Conservation (phyloP, 2,329 filamentous ascomycete genomes). For the Stylonectria norvegica region DNA sequence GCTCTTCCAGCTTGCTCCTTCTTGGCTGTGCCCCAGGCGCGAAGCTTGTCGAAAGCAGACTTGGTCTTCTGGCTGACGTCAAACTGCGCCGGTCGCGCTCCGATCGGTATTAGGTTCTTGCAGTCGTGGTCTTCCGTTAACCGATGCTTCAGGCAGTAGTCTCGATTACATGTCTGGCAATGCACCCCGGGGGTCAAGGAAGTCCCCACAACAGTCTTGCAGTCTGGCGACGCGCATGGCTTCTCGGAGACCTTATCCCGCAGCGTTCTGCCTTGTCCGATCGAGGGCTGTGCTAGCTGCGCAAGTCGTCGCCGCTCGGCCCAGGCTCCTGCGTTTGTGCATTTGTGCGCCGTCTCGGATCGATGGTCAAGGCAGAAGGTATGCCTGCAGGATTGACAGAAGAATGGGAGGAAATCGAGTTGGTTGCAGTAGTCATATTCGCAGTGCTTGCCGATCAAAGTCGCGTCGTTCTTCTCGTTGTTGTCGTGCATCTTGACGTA, state of each 20-base stretch:
- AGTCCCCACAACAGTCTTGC: slow-evolving; percentile 70
- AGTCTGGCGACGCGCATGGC: slow-evolving; percentile 63
- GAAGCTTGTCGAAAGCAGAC: slow-evolving; percentile 72
- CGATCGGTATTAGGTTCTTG: slow-evolving; percentile 63
- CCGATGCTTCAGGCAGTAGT: slow-evolving; percentile 76
- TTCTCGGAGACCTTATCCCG: slow-evolving; percentile 57
- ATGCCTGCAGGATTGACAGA: slow-evolving; percentile 80
- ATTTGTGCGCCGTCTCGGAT: slow-evolving; percentile 75
- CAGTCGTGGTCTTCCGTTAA: slow-evolving; percentile 82
- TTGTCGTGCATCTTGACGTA: slow-evolving; percentile 70
- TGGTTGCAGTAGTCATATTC: slow-evolving; percentile 88
- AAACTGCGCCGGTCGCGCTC: slow-evolving; percentile 44
- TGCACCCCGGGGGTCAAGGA: slow-evolving; percentile 65
- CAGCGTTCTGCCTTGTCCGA: slow-evolving; percentile 53
- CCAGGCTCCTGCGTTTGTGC: slow-evolving; percentile 59
- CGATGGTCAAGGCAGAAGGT: slow-evolving; percentile 95
- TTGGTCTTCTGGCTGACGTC: slow-evolving; percentile 61
- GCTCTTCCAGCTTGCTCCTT: slow-evolving; percentile 57
- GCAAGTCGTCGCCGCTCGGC: slow-evolving; percentile 54
- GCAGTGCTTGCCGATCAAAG: slow-evolving; percentile 86
- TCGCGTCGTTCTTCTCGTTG: slow-evolving; percentile 66
- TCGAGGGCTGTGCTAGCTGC: slow-evolving; percentile 50
- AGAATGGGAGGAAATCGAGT: slow-evolving; percentile 93
- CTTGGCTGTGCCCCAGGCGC: slow-evolving; percentile 76
- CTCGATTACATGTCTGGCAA: slow-evolving; percentile 66